Evolutionary conservation across 2,329 filamentous ascomycete genomes (phyloP).

Genomic region (Talaromyces sp.): DNA sequence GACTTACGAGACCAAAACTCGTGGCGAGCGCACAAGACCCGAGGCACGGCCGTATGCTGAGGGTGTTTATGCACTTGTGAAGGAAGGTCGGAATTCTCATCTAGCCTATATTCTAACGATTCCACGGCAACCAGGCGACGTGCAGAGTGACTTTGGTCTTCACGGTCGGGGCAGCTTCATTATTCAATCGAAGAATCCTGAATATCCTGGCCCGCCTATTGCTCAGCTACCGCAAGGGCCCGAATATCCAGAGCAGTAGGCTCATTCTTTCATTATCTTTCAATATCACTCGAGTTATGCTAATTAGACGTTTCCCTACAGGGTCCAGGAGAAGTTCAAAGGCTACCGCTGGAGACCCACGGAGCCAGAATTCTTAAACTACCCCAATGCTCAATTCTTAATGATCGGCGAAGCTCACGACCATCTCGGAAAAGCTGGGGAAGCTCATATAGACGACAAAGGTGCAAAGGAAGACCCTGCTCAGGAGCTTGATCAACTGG

Average conservation of each 20-base stretch:
- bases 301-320: constrained; percentile 28
- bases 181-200: constrained; percentile 75
- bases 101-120: constrained; percentile 77
- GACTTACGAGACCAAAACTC: constrained; percentile 73
- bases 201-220: constrained; percentile 62
- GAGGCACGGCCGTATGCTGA: constrained; percentile 74
- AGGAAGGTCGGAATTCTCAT: constrained; percentile 68
- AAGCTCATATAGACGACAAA: constrained; percentile 43
- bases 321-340: constrained; percentile 68
- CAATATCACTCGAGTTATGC: not conserved
- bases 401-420: constrained; percentile 62
- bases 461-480: constrained; percentile 59
- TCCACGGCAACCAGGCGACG: constrained; percentile 63
- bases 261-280: not conserved
- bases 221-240: constrained; percentile 62
- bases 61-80: constrained; percentile 78
- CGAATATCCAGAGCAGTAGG: constrained; percentile 67
- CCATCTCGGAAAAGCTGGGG: constrained; percentile 34
- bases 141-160: constrained; percentile 73
- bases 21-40: constrained; percentile 64
- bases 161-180: constrained; percentile 71
- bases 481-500: constrained; percentile 71
- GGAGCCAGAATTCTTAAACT: constrained; percentile 70
- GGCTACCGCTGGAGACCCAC: constrained; percentile 71
- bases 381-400: constrained; percentile 70